Base-by-base conservation (phyloP, 1,139 yeast genomes). In the Geotrichum cucujoidarum region DNA sequence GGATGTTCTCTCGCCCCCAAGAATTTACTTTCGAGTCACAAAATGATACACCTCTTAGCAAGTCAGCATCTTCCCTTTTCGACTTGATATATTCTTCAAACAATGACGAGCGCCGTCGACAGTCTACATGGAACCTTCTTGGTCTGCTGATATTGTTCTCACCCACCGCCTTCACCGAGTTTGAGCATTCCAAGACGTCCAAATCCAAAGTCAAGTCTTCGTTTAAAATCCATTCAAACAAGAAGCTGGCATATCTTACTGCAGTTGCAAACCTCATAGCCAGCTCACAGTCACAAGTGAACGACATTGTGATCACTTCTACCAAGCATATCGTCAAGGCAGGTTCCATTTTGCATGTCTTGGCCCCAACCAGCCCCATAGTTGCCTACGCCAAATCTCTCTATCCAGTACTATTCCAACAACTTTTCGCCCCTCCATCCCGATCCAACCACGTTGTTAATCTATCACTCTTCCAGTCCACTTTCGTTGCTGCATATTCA, bases 1-100 rank as follows among this genome's bases (percentile, higher is more conserved):
- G 86, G 77, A 68, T 47, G 41, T 25, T 50, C 20, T 29, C 50
- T 16, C 44, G 36, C 11, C 49, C 44, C 13, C 29, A 18, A 13
- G 50, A 44, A 20, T 44, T 33, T 39, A 36, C 33, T 3, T 43
- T 18, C 16, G 36, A 32, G 25, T 29, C 47, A 16, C 45, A 38
- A 14, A 32, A 44, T 18, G 44, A 43, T 25, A 43, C 50, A 2
- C 37, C 42, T 13, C 32, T 50, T 5, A 20, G 38, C 17, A 21
- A 40, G n/a, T 32, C 24, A 10, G 49, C 44, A 10, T 41, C 47
- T 7, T 20, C 21, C n/a, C 48, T 50, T 30, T 50, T 50, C 21
- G 53, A 50, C 31, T 33, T 30, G 8, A 43, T 50, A 20, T 50
- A 50, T 29, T 18, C 45, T 14, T 40, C 39, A 13, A 25, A 34